Evolutionary conservation across 1,284 basidiomycete genomes (phyloP), one percentile per base, ranked within the genome.

Genomic region (Exsudoporus floridanus): DNA sequence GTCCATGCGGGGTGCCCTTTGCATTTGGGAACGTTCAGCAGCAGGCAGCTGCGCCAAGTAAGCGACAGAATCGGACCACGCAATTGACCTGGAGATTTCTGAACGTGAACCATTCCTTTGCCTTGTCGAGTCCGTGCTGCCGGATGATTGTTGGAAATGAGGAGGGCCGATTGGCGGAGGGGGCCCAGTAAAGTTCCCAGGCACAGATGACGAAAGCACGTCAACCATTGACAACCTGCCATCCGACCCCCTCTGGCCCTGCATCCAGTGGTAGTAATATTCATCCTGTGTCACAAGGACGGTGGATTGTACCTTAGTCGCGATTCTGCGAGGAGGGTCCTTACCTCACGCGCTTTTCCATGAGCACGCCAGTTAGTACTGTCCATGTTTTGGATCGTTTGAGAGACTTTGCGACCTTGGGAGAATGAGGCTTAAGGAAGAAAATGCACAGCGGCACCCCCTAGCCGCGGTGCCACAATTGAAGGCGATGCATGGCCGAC

Each of bases 281-380:
- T 69, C 75, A 60, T 85, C 81, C 81, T 86, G 55, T 42, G 48
- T 39, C 5, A 21, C 41, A 43, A 19, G 33, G 43, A 41, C n/a
- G 44, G 28, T 1, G 13, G 31, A 49, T 52, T 25, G 46, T 36
- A 45, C 53, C 23, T 60, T 37, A 37, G 36, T 19, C 3, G 25
- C 12, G 9, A 33, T 44, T 19, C 28, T 12, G 13, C 28, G 5
- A 30, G 13, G 28, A 3, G 33, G 12, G 12, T 28, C 49, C 65
- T 56, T 55, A 76, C 83, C 67, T 74, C 74, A 48, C 74, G 66
- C 3, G 81, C 83, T 55, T 74, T 73, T 38, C 75, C 77, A 16
- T 74, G 74, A 38, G 86, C 84, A 60, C 79, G 78, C 86, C 86
- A 89, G 47, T 87, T 87, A 52, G 80, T 72, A 52, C 79, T 81